Conservation (phyloP, 805 yeast species). For the Naumovozyma castellii region DNA sequence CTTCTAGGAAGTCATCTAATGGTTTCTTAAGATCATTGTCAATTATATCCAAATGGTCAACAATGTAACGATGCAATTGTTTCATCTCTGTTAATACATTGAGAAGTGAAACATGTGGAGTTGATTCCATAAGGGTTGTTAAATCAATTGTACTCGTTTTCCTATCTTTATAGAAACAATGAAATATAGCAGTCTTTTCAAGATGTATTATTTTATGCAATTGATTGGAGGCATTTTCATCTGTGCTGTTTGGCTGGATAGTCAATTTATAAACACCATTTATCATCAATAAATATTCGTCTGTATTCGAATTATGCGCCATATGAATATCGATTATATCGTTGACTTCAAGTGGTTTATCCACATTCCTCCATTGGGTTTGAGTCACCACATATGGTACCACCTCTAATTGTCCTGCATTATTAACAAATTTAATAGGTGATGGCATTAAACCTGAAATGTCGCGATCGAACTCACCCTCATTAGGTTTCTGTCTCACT, state of each 20-base stretch:
- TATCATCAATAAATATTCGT: constrained; percentile 8
- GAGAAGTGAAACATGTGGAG: constrained; percentile 6
- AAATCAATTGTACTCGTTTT: constrained; percentile 5
- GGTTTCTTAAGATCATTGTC: constrained; percentile 14
- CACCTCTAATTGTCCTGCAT: constrained; percentile 9
- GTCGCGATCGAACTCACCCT: constrained; percentile 10
- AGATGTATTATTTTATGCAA: not conserved
- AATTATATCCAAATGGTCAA: constrained; percentile 14
- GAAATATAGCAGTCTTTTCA: not conserved
- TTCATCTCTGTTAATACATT: constrained; percentile 6
- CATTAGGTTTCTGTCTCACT: not conserved
- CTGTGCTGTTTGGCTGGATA: constrained; percentile 1
- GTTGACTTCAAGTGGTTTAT: not conserved
- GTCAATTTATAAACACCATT: constrained; percentile 14
- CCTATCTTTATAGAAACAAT: constrained; percentile 10
- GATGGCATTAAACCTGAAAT: constrained; percentile 14
- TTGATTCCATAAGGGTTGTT: constrained; percentile 2
- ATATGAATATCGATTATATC: constrained; percentile 16
- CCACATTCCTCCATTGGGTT: constrained; percentile 11
- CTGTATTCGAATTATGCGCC: constrained; percentile 7
- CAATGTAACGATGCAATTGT: constrained; percentile 10
- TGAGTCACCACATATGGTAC: constrained; percentile 11
- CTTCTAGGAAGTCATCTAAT: constrained; percentile 13
- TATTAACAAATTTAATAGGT: constrained; percentile 15
- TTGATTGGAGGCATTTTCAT: not conserved